Conservation (phyloP, 768 basidiomycete species). For the Xerocomus potaroensis region DNA sequence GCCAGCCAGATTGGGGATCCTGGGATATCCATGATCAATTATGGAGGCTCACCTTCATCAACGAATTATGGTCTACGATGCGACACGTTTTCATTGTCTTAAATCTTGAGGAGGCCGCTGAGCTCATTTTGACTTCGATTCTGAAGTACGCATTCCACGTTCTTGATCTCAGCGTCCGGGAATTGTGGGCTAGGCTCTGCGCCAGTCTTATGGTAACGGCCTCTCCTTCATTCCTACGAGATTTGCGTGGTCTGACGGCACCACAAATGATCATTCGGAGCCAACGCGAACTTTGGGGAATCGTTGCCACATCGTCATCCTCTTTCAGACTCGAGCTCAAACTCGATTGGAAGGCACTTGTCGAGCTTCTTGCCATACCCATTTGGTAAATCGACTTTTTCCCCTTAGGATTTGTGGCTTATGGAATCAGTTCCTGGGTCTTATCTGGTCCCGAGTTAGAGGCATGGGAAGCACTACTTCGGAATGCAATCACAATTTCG, state of each 20-base stretch:
- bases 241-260: slow-evolving; percentile 27
- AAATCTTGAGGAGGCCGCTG: slow-evolving; percentile 42
- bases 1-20: slow-evolving; percentile 18
- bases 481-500: slow-evolving; percentile 24
- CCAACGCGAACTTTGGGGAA: slow-evolving; percentile 44
- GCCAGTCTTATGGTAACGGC: slow-evolving; percentile 42
- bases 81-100: slow-evolving; percentile 42
- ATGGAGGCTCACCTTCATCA: slow-evolving; percentile 36
- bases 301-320: slow-evolving; percentile 36
- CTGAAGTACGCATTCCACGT: slow-evolving; percentile 42
- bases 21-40: slow-evolving; percentile 31
- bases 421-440: slow-evolving; percentile 38
- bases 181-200: slow-evolving; percentile 48
- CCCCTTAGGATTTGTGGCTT: not conserved
- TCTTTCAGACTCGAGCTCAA: slow-evolving; percentile 20
- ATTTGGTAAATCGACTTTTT: slow-evolving; percentile 36
- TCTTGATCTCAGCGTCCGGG: slow-evolving; percentile 35
- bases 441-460: slow-evolving; percentile 40
- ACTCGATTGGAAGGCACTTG: slow-evolving; percentile 38
- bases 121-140: slow-evolving; percentile 42
- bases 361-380: slow-evolving; percentile 45
- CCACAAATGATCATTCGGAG: slow-evolving; percentile 19
- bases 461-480: slow-evolving; percentile 40
- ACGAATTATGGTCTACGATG: slow-evolving; percentile 49
- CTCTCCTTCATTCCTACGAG: slow-evolving; percentile 37